A percentile compares a stretch with the other conserved stretches of the same genome.
phyloP scores from a whole-genome alignment of 768 basidiomycete species.

The Trametes gibbosa region DNA sequence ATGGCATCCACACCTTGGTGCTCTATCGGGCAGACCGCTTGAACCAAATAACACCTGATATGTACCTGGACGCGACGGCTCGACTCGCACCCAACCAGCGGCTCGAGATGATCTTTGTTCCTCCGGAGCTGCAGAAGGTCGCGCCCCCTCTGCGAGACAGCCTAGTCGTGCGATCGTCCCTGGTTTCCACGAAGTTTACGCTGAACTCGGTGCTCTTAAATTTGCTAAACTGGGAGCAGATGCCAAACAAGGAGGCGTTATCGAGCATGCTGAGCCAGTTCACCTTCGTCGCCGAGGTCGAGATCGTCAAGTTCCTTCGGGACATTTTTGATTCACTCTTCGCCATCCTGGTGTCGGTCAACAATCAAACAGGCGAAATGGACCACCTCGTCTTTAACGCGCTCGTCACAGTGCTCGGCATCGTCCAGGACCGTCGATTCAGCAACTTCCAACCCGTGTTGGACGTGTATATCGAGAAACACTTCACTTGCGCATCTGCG shows the following conservation, averaged over 20 bases:
- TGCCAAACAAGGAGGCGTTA: constrained; percentile 62
- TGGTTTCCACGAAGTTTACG: constrained; percentile 90
- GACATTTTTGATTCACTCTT: constrained; percentile 94
- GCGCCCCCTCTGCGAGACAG: constrained; percentile 75
- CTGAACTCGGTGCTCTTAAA: constrained; percentile 84
- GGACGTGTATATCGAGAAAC: constrained; percentile 88
- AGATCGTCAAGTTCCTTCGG: constrained; percentile 89
- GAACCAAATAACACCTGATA: constrained; percentile 54
- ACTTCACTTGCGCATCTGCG: constrained; percentile 79
- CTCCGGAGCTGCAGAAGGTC: constrained; percentile 59
- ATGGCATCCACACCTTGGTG: constrained; percentile 82
- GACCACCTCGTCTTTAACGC: constrained; percentile 88
- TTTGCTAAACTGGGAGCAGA: constrained; percentile 77
- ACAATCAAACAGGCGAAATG: constrained; percentile 74
- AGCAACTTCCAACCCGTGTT: constrained; percentile 92
- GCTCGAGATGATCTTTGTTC: constrained; percentile 55
- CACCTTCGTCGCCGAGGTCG: constrained; percentile 90
- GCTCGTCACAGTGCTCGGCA: constrained; percentile 86
- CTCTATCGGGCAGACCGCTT: constrained; percentile 83
- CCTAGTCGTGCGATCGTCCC: constrained; percentile 78
- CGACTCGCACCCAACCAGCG: constrained; percentile 55
- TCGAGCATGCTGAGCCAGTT: constrained; percentile 77
- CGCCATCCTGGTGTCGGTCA: constrained; percentile 74
- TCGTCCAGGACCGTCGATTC: constrained; percentile 92
- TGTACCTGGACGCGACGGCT: constrained; percentile 72